Conservation (phyloP, 2,329 filamentous ascomycete species). For the Verticillium nonalfalfae region DNA sequence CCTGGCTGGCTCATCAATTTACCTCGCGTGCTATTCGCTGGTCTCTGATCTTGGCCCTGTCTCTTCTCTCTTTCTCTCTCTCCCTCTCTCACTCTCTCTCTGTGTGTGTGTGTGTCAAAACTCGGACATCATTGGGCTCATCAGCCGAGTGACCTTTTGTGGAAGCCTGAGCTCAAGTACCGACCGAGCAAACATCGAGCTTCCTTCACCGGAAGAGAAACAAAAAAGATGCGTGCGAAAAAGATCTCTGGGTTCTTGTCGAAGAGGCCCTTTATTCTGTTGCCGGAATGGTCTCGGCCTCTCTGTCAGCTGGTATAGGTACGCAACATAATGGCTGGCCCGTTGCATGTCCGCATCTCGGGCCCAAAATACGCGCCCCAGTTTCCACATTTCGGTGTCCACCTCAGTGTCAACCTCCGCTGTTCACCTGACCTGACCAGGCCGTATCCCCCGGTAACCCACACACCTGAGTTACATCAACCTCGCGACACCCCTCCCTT, state of each 20-base stretch:
- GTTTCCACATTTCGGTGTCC: background rate
- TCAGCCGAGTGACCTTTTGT: background rate
- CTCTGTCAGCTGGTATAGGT: background rate
- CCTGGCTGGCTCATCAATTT: background rate
- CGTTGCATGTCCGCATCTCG: background rate
- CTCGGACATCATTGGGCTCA: background rate
- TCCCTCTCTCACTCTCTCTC: too few relatives aligned
- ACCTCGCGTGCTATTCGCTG: background rate
- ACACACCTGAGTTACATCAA: background rate
- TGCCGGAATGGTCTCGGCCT: background rate
- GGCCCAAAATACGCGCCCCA: background rate
- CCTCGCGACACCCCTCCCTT: background rate
- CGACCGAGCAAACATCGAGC: too few relatives aligned
- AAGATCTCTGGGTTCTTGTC: background rate
- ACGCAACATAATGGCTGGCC: background rate
- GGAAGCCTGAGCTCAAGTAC: too few relatives aligned
- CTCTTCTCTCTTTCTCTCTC: too few relatives aligned
- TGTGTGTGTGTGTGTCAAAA: background rate
- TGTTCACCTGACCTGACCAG: conserved; percentile 2
- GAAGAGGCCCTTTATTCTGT: background rate
- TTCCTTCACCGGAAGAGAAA: background rate
- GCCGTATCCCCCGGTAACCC: conserved; percentile 2
- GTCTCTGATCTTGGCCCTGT: too few relatives aligned
- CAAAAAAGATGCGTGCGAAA: background rate
- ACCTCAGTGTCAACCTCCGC: background rate